A percentile compares a stretch with the other conserved stretches of the same genome.
phyloP scores from a whole-genome alignment of 2,329 filamentous ascomycete genomes.

The Curvularia hawaiiensis region DNA sequence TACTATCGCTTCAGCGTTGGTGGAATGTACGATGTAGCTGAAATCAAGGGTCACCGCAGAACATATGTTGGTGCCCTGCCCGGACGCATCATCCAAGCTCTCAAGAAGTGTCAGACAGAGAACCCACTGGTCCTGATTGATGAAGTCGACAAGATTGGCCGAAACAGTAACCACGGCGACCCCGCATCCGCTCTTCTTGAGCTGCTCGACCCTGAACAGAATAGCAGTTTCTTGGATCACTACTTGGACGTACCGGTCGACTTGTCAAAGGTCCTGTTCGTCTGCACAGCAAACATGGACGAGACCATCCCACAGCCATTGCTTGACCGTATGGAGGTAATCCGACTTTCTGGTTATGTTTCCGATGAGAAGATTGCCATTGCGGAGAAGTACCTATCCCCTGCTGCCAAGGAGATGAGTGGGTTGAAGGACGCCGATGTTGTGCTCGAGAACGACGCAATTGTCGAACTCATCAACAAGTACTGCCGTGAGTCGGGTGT shows the following conservation, averaged over 20 bases:
- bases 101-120: slow-evolving; percentile 99
- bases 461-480: slow-evolving; percentile 96
- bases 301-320: slow-evolving; percentile 95
- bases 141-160: slow-evolving; percentile 97
- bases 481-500: slow-evolving; percentile 98
- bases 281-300: slow-evolving; percentile 98
- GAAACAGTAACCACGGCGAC: slow-evolving; percentile 88
- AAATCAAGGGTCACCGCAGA: slow-evolving; percentile 96
- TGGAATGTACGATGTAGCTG: slow-evolving; percentile 93
- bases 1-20: slow-evolving; percentile 99
- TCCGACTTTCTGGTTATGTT: slow-evolving; percentile 94
- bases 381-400: slow-evolving; percentile 88
- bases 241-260: slow-evolving; percentile 99
- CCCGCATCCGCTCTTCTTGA: slow-evolving; percentile 93
- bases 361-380: slow-evolving; percentile 99
- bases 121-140: slow-evolving; percentile 97
- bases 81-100: slow-evolving; percentile 93
- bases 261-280: slow-evolving; percentile 95
- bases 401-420: slow-evolving; percentile 91
- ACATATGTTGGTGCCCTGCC: slow-evolving; percentile 97
- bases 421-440: slow-evolving; percentile 91
- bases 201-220: slow-evolving; percentile 94
- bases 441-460: slow-evolving; percentile 81
- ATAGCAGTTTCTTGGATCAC: slow-evolving; percentile 95
- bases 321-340: slow-evolving; percentile 96